Conservation (phyloP, 2,329 filamentous ascomycete genomes). For the Aspergillus transmontanensis region DNA sequence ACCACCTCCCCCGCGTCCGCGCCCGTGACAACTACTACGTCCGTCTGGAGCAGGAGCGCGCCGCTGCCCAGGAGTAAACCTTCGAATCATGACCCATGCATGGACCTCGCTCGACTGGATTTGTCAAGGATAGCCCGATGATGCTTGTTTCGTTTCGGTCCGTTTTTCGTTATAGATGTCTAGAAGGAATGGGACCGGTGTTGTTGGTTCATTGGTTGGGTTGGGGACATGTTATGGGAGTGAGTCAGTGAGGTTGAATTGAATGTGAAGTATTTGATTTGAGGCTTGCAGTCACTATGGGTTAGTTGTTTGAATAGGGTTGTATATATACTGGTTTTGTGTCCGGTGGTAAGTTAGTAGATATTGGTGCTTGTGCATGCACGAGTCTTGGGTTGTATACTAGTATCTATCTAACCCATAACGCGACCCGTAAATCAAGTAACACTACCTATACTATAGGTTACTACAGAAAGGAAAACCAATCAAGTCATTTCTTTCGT, state of each 20-base stretch:
- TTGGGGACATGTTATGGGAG: background rate
- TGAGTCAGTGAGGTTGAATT: background rate
- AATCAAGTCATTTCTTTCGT: constrained; percentile 27
- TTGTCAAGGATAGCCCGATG: background rate
- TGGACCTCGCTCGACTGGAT: background rate
- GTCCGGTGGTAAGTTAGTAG: background rate
- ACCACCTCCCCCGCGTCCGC: constrained; percentile 66
- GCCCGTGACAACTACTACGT: constrained; percentile 65
- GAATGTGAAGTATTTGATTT: background rate
- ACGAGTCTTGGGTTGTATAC: background rate
- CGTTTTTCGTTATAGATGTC: background rate
- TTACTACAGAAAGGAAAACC: background rate
- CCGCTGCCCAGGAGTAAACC: constrained; percentile 38
- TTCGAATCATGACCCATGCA: background rate
- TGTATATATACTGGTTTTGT: background rate
- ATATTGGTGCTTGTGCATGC: background rate
- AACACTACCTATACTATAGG: background rate
- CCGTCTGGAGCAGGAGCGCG: constrained; percentile 65
- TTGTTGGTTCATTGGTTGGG: background rate
- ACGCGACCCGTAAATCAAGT: background rate
- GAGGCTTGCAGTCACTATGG: background rate
- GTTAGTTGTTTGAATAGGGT: background rate
- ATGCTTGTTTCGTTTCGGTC: background rate
- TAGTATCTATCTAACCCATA: background rate
- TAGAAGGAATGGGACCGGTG: background rate